A percentile compares a stretch with the other conserved stretches of the same genome.
Conservation (phyloP, 2,329 filamentous ascomycete species). For the Alternaria ventricosa region DNA sequence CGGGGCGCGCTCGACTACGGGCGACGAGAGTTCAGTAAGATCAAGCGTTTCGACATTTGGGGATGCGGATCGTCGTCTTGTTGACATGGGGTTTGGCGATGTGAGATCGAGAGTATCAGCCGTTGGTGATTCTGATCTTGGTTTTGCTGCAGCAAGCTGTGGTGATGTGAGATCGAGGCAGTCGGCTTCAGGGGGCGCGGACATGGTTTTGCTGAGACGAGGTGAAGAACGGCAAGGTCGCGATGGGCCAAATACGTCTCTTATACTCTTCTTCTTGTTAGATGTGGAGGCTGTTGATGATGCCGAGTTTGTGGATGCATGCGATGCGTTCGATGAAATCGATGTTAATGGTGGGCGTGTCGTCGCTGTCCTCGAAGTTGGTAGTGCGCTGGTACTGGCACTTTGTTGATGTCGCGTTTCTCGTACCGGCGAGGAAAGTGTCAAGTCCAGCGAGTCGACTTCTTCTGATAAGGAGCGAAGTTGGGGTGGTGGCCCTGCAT, state of each 20-base stretch:
- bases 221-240: conserved; percentile 30
- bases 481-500: conserved; percentile 18
- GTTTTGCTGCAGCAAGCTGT: neutral
- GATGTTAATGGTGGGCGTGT: conserved; percentile 33
- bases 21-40: conserved; percentile 29
- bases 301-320: conserved; percentile 8
- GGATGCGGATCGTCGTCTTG: conserved; percentile 3
- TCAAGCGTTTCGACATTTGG: conserved; percentile 30
- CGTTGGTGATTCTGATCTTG: conserved; percentile 9
- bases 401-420: neutral
- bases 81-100: conserved; percentile 1
- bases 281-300: conserved; percentile 9
- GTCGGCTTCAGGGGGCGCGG: conserved; percentile 9
- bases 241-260: neutral
- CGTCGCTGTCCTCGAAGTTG: conserved; percentile 3
- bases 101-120: conserved; percentile 38
- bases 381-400: neutral
- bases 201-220: conserved; percentile 25
- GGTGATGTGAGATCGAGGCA: conserved; percentile 26
- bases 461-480: conserved; percentile 19
- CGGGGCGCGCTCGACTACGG: neutral
- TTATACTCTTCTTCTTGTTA: conserved; percentile 7
- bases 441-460: conserved; percentile 41
- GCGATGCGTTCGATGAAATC: conserved; percentile 37
- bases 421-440: conserved; percentile 30